These are phyloP conservation scores for Wickerhamiella azymoides DNA, from an alignment of 805 yeast species.

Conservation along the genomic window DNA sequence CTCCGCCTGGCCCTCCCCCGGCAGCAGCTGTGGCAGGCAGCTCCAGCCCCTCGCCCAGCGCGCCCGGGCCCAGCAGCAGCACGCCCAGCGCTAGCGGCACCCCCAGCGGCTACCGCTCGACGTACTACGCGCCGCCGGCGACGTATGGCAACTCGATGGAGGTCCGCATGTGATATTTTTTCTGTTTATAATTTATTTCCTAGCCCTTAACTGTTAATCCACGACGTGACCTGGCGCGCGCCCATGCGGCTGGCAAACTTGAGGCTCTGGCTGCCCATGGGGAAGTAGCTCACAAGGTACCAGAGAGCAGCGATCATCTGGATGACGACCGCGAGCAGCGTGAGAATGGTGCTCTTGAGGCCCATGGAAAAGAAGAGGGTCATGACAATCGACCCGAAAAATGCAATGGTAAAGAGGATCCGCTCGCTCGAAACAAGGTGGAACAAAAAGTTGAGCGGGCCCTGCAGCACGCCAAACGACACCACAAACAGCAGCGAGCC, in stretches of 20 bases:
- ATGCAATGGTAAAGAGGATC: slow-evolving; percentile 64
- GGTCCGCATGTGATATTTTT: background rate
- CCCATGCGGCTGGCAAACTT: slow-evolving; percentile 45
- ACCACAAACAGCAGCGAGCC: slow-evolving; percentile 78
- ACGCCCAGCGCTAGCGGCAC: too few relatives aligned
- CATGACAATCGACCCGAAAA: slow-evolving; percentile 62
- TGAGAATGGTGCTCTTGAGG: slow-evolving; percentile 56
- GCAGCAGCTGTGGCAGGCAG: background rate
- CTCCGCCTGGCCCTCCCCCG: slow-evolving; percentile 6
- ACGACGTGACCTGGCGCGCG: slow-evolving; percentile 35
- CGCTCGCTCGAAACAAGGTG: slow-evolving; percentile 68
- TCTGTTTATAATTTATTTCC: background rate
- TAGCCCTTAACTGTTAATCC: slow-evolving; percentile 26
- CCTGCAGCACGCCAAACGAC: slow-evolving; percentile 85
- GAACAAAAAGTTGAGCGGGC: slow-evolving; percentile 64
- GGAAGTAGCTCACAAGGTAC: slow-evolving; percentile 86
- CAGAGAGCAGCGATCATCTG: slow-evolving; percentile 81
- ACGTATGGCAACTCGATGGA: too few relatives aligned
- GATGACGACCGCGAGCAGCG: slow-evolving; percentile 57
- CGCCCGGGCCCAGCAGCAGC: too few relatives aligned
- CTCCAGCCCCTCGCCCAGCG: background rate
- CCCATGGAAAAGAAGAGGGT: slow-evolving; percentile 70
- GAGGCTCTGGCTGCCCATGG: slow-evolving; percentile 78
- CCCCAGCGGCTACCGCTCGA: too few relatives aligned
- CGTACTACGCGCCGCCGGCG: too few relatives aligned